phyloP scores from a whole-genome alignment of 1,139 yeast species.

The Yarrowia galli region DNA sequence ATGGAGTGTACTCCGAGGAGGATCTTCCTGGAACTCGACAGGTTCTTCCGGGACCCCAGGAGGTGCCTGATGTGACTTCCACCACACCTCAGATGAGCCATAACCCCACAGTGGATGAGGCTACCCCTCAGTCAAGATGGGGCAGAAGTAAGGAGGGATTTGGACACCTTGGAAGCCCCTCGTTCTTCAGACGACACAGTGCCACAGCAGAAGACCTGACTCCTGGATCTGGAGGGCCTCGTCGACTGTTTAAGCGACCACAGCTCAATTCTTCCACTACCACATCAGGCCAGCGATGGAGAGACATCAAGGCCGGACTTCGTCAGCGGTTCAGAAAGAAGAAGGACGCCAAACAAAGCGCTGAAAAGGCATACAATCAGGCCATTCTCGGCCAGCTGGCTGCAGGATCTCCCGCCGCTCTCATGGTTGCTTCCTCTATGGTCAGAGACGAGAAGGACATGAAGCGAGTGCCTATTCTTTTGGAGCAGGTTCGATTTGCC shows the following conservation, averaged over 20 bases:
- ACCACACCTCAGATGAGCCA: conserved; percentile 2
- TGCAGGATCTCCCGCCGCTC: conserved; percentile 81
- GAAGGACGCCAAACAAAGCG: conserved; percentile 10
- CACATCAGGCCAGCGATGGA: conserved; percentile 33
- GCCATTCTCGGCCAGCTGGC: conserved; percentile 53
- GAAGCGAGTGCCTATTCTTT: conserved; percentile 79
- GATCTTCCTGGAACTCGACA: not conserved
- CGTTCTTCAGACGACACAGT: conserved; percentile 23
- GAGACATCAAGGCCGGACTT: conserved; percentile 31
- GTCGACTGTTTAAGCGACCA: conserved; percentile 31
- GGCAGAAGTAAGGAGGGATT: conserved; percentile 11
- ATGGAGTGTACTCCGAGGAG: conserved; percentile 6
- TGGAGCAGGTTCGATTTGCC: conserved; percentile 73
- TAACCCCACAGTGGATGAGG: not conserved
- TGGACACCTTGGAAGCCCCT: conserved; percentile 29
- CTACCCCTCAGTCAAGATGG: conserved; percentile 27
- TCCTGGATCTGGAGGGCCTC: conserved; percentile 4
- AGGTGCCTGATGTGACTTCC: conserved; percentile 16
- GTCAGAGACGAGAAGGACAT: conserved; percentile 79
- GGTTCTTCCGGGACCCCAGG: conserved; percentile 23
- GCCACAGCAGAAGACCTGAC: conserved; percentile 2
- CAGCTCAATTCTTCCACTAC: conserved; percentile 10
- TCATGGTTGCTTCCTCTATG: conserved; percentile 77
- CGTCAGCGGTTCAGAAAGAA: conserved; percentile 36
- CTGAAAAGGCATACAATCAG: conserved; percentile 33